Percentiles rank a stretch among this genome's conserved stretches.
phyloP scores from a whole-genome alignment of 225 moss, liverwort and hornwort genomes.

The Pseudoscleropodium purum region DNA sequence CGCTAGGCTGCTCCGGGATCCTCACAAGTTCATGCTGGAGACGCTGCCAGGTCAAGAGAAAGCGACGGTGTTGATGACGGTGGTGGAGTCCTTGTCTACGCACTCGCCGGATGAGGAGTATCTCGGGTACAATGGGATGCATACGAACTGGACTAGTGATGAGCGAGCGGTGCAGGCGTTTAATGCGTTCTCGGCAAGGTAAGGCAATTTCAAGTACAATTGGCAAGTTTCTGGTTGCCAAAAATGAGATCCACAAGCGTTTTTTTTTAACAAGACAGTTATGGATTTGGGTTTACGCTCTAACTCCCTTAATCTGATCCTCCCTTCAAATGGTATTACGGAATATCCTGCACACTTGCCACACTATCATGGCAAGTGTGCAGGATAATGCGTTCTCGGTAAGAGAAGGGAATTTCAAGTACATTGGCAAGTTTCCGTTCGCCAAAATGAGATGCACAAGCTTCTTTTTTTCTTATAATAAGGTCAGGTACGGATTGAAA shows the following conservation, averaged over 20 bases:
- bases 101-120: constrained; percentile 93
- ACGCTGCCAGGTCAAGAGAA: constrained; percentile 56
- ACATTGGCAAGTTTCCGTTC: not conserved
- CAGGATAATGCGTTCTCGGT: constrained; percentile 13
- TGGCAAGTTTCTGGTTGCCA: not conserved
- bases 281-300: not conserved
- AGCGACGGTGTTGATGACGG: constrained; percentile 65
- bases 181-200: constrained; percentile 24
- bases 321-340: not conserved
- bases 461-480: not conserved
- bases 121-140: constrained; percentile 41
- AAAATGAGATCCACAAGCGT: not conserved
- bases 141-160: constrained; percentile 55
- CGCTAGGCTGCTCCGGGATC: constrained; percentile 24
- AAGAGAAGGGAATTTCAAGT: not conserved
- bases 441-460: not conserved
- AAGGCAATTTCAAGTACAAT: not conserved
- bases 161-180: constrained; percentile 19
- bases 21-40: constrained; percentile 37
- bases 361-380: not conserved
- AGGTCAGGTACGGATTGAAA: not conserved
- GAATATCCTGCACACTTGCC: not conserved
- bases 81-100: constrained; percentile 67
- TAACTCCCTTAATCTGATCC: not conserved
- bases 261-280: not conserved